These are phyloP conservation scores for Glaciozyma martinii DNA, from an alignment of 768 basidiomycete genomes.

Conservation along the genomic window DNA sequence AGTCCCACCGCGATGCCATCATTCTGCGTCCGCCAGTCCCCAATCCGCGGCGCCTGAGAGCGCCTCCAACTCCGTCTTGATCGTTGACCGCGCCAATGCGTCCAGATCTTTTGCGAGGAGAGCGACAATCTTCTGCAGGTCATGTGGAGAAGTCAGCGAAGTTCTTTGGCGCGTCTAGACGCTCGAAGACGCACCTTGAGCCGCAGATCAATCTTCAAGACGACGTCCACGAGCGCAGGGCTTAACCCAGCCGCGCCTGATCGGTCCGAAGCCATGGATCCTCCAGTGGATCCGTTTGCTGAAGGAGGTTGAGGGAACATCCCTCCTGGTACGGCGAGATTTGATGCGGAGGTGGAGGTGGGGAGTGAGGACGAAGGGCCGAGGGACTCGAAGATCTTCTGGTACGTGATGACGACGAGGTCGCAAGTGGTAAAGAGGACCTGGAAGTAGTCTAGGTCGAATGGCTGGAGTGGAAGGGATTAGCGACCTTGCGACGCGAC, in stretches of 20 bases:
- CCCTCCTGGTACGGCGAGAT: no score
- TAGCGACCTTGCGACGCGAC: not conserved
- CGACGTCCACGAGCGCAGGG: constrained; percentile 50
- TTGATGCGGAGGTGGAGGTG: not conserved
- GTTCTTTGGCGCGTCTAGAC: not conserved
- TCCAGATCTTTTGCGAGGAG: constrained; percentile 74
- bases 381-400: constrained; percentile 72
- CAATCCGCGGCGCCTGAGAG: constrained; percentile 6
- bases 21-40: constrained; percentile 62
- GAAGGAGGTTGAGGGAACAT: constrained; percentile 15
- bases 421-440: constrained; percentile 79
- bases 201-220: constrained; percentile 71
- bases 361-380: constrained; percentile 40
- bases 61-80: constrained; percentile 27
- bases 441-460: constrained; percentile 79
- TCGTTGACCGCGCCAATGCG: constrained; percentile 29
- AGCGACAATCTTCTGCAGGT: constrained; percentile 67
- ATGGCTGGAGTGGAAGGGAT: constrained; percentile 51
- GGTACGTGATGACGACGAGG: constrained; percentile 79
- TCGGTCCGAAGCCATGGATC: not conserved
- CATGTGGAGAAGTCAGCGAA: not conserved
- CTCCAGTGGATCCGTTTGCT: not conserved
- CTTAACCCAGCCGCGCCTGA: constrained; percentile 23
- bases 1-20: constrained; percentile 84
- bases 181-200: constrained; percentile 56